Base-by-base conservation (phyloP, 768 basidiomycete species). In the Lentinus tigrinus region DNA sequence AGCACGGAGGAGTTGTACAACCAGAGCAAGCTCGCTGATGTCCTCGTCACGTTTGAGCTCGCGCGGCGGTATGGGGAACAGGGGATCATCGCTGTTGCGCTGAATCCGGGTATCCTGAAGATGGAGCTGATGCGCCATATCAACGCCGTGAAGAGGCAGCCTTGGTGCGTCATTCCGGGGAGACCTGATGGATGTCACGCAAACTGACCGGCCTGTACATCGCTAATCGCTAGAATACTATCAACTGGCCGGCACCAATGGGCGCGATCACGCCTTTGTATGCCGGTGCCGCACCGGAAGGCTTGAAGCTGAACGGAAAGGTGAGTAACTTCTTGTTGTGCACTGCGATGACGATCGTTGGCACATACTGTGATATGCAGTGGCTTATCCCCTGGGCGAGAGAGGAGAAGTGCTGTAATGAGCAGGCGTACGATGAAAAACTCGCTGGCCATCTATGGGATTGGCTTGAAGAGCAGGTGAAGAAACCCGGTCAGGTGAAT, bases 11-110 rank as follows among this genome's bases (percentile, higher is more conserved):
- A 1, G 37, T 65, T 65, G 44, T 71, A 72, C 48, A 21, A 27
- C 40, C 69, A 69, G 51, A 74, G 73, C 57, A 85, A 83, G 74
- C 74, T 80, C 37, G 82, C 81, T 58, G 31, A 75, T 54, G 21
- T 39, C 1, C 71, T 81, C 7, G 64, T 78, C 14, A 70, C 79
- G 7, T 61, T 69, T 19, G 82, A 83, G 63, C 66, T 82, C 17
- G 78, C 77, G n/a, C 65, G 77, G 50, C 72, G 78, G 54, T 78
- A 81, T 60, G 75, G 69, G 23, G 63, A 78, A 55, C 75, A 77
- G 3, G 56, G 56, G 42, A 75, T 85, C 52, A 69, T 84, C 0
- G 76, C 76, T 8, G 72, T 70, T 23, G 67, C 77, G 10, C 61
- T 82, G 31, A 73, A 83, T 58, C 81, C 84, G 3, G 81, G 81